Base-by-base conservation (phyloP, 2,329 filamentous ascomycete species). In the Venturia nashicola region DNA sequence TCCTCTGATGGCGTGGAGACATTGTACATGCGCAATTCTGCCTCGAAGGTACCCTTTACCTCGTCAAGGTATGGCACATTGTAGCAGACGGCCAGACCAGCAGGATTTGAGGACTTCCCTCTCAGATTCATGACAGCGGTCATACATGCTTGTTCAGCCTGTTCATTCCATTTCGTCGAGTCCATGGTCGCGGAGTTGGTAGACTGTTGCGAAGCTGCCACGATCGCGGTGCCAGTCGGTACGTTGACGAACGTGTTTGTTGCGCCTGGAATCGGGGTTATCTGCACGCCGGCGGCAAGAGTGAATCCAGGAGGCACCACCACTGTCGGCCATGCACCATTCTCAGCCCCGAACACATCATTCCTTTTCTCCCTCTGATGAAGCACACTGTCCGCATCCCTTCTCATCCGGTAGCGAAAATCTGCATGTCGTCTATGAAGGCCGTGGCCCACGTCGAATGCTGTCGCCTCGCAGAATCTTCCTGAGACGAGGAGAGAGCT, bases 41-140 rank as follows among this genome's bases (percentile, higher is more conserved):
- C 89, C 74, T 89, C 83, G 72, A 94, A 94, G 18, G 85, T 77
- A 39, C 89, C 89, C 0, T 83, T 86, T 5, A 74, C 74, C 68
- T 83, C 84, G 75, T 93, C 82, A 65, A 91, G 80, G 46, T 83
- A 84, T 0, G 87, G 86, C 32, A 95, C 75, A 72, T 94, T 95
- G 77, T 93, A 94, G 81, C 90, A 95, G 59, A 90, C 83, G 65
- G 87, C 87, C 59, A 90, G 83, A 61, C 90, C 90, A 11, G 88
- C 87, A 5, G 88, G 88, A 68, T 92, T 93, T 32, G 83, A 82
- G 51, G 85, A 83, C 65, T 80, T 77, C 12, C 75, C 76, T 16
- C 78, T 77, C 60, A 91, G 78, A 34, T 75, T 72, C 2, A 74
- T 72, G 20, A 94, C 78, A 9, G 82, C 80, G 27, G 76, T 69